Percentiles rank a stretch among this genome's conserved stretches.
These are phyloP conservation scores for Xylariales sp. DNA, from an alignment of 2,329 filamentous ascomycete species.

Conservation along the genomic window DNA sequence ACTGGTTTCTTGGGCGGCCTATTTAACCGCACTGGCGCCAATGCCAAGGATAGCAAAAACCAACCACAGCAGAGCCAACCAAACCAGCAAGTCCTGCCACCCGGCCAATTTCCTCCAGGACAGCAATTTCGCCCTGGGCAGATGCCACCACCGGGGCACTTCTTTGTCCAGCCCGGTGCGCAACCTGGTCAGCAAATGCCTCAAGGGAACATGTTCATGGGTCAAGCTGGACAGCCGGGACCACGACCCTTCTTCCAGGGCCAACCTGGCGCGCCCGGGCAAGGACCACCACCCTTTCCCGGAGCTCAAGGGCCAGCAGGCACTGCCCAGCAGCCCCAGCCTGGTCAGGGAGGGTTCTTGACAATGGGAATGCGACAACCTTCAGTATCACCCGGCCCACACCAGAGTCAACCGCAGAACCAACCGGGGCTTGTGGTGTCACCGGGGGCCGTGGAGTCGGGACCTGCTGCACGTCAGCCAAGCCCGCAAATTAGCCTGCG, in stretches of 20 bases:
- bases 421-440: conserved; percentile 12
- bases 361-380: conserved; percentile 2
- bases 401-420: conserved; percentile 3
- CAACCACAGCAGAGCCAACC: conserved; percentile 10
- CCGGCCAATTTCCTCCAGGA: conserved; percentile 15
- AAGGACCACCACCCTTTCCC: neutral
- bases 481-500: too few relatives aligned
- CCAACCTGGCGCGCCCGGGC: conserved; percentile 1
- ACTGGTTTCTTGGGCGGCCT: conserved; percentile 21
- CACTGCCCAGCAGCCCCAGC: conserved; percentile 4
- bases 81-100: conserved; percentile 4
- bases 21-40: conserved; percentile 18
- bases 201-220: neutral
- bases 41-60: conserved; percentile 17
- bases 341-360: neutral
- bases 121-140: conserved; percentile 18
- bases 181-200: conserved; percentile 13
- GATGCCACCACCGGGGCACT: conserved; percentile 16
- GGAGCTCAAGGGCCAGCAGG: conserved; percentile 1
- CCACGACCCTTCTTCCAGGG: conserved; percentile 12
- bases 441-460: too few relatives aligned
- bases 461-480: too few relatives aligned
- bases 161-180: conserved; percentile 19
- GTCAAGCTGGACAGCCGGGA: conserved; percentile 7
- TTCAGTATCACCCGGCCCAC: neutral